Conservation (phyloP, 305 asterid species). For the Fraxinus xanthoxyloides region DNA sequence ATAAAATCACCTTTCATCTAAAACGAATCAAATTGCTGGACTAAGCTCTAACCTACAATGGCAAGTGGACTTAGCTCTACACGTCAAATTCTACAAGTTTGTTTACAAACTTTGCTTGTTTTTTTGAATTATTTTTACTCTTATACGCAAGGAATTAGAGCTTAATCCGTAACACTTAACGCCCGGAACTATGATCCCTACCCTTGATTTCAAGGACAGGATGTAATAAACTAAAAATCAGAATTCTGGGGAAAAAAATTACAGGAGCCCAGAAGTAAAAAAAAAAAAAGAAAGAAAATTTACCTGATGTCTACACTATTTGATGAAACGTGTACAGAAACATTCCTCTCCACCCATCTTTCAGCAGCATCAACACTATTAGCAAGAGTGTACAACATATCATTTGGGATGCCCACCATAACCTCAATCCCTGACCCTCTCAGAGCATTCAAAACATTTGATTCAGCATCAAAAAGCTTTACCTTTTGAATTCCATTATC, state of each 20-base stretch:
- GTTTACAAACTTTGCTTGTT: not conserved
- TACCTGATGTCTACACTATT: slow-evolving; percentile 78
- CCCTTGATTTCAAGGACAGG: not conserved
- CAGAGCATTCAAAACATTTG: slow-evolving; percentile 49
- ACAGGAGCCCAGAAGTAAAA: not conserved
- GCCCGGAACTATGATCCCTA: not conserved
- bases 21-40: not conserved
- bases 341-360: slow-evolving; percentile 76
- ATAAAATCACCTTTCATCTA: not conserved
- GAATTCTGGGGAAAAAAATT: not conserved
- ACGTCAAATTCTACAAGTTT: not conserved
- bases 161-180: not conserved
- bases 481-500: slow-evolving; percentile 80
- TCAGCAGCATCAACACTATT: slow-evolving; percentile 69
- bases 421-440: slow-evolving; percentile 85
- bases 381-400: slow-evolving; percentile 64
- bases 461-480: slow-evolving; percentile 84
- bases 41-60: not conserved
- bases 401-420: slow-evolving; percentile 95
- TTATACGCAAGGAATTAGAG: not conserved
- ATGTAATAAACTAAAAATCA: not conserved
- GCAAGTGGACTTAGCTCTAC: not conserved
- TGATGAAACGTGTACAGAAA: slow-evolving; percentile 70
- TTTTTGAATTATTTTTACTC: not conserved
- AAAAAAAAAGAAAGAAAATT: not conserved